Percentiles rank a stretch among this genome's conserved stretches.
phyloP scores from a whole-genome alignment of 164 flowering plant genomes.

The Amborella trichopoda region DNA sequence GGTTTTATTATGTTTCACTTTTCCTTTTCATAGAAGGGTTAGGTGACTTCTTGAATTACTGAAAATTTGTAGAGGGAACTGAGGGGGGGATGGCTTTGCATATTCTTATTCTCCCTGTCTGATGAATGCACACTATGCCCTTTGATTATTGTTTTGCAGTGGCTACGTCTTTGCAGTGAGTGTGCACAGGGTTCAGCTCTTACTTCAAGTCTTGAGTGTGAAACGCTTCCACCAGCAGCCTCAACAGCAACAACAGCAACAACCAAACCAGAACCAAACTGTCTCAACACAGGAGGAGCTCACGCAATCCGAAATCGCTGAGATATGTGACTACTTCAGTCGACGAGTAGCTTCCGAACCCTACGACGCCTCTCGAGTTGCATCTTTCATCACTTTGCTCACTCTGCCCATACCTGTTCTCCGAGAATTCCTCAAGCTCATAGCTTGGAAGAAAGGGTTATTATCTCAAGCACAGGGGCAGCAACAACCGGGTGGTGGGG shows the following conservation, averaged over 20 bases:
- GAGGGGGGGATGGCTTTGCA: no score
- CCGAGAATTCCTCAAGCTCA: slow-evolving; percentile 85
- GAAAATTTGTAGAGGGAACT: no score
- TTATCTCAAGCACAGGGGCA: slow-evolving; percentile 57
- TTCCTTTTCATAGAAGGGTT: no score
- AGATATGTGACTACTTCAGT: slow-evolving; percentile 95
- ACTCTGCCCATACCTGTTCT: slow-evolving; percentile 88
- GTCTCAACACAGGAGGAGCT: slow-evolving; percentile 64
- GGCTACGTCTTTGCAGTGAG: slow-evolving; percentile 98
- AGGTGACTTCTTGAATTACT: no score
- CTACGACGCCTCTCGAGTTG: slow-evolving; percentile 97
- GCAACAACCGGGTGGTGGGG: slow-evolving; percentile 42
- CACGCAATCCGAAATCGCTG: slow-evolving; percentile 67
- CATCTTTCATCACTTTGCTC: slow-evolving; percentile 96
- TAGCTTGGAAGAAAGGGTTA: slow-evolving; percentile 92
- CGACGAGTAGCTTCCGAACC: slow-evolving; percentile 99
- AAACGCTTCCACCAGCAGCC: slow-evolving; percentile 81
- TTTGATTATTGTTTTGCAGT: slow-evolving; percentile 38
- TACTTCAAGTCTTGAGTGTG: slow-evolving; percentile 88
- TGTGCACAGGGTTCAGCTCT: slow-evolving; percentile 95
- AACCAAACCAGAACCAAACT: slow-evolving; percentile 32
- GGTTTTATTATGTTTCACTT: no score
- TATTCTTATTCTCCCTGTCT: no score
- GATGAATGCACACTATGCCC: no score
- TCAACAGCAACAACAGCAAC: slow-evolving; percentile 68